Conservation (phyloP, 345 rosid species). For the Gossypium bickii region DNA sequence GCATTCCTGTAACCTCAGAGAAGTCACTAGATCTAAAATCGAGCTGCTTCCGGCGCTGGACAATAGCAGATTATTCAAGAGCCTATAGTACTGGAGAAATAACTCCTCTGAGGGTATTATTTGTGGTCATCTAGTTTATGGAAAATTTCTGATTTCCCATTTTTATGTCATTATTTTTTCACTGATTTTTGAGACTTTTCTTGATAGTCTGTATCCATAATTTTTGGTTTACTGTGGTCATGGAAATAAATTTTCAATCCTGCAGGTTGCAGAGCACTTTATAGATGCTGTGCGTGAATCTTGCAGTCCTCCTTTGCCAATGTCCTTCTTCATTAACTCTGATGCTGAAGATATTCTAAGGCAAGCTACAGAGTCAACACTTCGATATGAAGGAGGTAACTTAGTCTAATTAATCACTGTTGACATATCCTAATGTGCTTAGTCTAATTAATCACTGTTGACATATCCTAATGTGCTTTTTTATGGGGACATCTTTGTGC, state of each 20-base stretch:
- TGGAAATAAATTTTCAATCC: background rate
- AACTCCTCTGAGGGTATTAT: conserved; percentile 44
- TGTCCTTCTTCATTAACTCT: conserved; percentile 59
- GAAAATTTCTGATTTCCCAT: background rate
- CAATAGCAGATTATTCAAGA: conserved; percentile 46
- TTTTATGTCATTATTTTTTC: background rate
- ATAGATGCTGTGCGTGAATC: conserved; percentile 43
- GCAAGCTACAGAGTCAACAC: conserved; percentile 57
- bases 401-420: background rate
- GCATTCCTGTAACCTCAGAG: conserved; percentile 26
- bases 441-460: background rate
- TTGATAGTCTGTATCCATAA: background rate
- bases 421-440: background rate
- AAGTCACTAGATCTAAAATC: background rate
- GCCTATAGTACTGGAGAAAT: conserved; percentile 46
- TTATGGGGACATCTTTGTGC: background rate
- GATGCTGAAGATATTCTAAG: conserved; percentile 41
- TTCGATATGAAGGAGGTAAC: conserved; percentile 51
- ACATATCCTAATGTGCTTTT: background rate
- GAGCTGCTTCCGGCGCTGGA: conserved; percentile 40
- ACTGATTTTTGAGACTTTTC: background rate
- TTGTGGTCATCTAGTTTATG: background rate
- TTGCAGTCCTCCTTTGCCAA: conserved; percentile 32
- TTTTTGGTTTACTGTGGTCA: conserved; percentile 2
- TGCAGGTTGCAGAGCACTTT: conserved; percentile 54